These are phyloP conservation scores for Dioscorea alata DNA, from an alignment of 106 monocot species.

Conservation along the genomic window DNA sequence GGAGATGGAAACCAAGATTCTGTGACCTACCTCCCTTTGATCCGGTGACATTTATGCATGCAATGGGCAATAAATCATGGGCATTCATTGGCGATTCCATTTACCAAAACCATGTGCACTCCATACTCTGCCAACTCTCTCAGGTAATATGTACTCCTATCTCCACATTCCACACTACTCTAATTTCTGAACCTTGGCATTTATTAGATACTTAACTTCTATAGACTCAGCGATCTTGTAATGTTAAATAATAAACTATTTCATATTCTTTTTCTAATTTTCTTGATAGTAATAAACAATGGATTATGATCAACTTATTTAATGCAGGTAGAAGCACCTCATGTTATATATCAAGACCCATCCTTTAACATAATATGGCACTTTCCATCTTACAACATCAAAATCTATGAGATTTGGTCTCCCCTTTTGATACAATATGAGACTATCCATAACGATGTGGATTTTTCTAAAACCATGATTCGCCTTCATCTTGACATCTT, in stretches of 20 bases:
- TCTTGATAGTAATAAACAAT: not conserved
- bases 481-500: slow-evolving; percentile 36
- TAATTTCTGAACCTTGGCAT: too few relatives aligned
- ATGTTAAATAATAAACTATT: too few relatives aligned
- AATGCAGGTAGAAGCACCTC: slow-evolving; percentile 8
- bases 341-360: slow-evolving; percentile 28
- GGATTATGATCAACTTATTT: not conserved
- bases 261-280: too few relatives aligned
- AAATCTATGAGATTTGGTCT: slow-evolving; percentile 39
- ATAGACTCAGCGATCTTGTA: too few relatives aligned
- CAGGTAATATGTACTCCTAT: slow-evolving; percentile 31
- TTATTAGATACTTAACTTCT: too few relatives aligned
- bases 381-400: slow-evolving; percentile 48
- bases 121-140: slow-evolving; percentile 59
- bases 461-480: slow-evolving; percentile 6
- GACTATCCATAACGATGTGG: slow-evolving; percentile 18
- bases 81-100: slow-evolving; percentile 75
- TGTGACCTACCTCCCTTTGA: slow-evolving; percentile 44
- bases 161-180: not conserved
- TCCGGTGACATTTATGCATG: slow-evolving; percentile 39
- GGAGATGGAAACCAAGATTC: slow-evolving; percentile 67
- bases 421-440: slow-evolving; percentile 43
- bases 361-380: slow-evolving; percentile 9
- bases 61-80: slow-evolving; percentile 52
- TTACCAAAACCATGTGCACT: slow-evolving; percentile 62